Base-by-base conservation (phyloP, 208 protist species). In the Wallacemonas sp. region DNA sequence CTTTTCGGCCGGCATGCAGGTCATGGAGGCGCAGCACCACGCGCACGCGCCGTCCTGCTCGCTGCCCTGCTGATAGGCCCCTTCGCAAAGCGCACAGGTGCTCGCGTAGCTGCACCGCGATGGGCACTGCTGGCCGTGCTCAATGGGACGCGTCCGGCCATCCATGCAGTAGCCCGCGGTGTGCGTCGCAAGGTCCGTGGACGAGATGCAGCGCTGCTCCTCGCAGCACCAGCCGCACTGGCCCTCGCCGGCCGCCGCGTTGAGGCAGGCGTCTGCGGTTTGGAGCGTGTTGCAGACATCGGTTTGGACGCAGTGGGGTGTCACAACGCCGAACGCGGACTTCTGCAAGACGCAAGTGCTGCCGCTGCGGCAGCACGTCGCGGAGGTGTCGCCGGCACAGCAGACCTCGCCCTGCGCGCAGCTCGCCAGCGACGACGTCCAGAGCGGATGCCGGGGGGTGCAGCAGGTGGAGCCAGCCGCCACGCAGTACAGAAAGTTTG, bases 11-110 rank as follows among this genome's bases (percentile, higher is more conserved):
- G 81, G 59, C 31, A 86, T 72, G 57, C 81, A 86, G 33, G 61
- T 74, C 72, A 79, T 76, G n/a, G 72, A 75, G 10, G 67, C 61
- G 55, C 76, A 82, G 32, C 81, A 86, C 81, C 81, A 86, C 22
- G 61, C 22, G 55, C 81, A 86, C 55, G 52, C 5, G 52, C 39
- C 52, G 8, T 41, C 10, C 10, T 33, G 16, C 18, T 72, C 73
- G 28, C 44, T 50, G 10, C 55, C 22, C 10, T 33, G 3, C 46
- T 36, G 48, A 26, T 64, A 41, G 25, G 1, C 44, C 55, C 50
- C 57, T 63, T 14, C 46, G 57, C 79, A 84, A 36, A 70, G 59
- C 44, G n/a, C 64, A 52, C 79, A 84, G 7, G 79, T 84, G n/a
- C 63, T 69, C n/a, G 65, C 74, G 59, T 81, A 75, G 46, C 80